Evolutionary conservation across 2,329 filamentous ascomycete species (phyloP).

Genomic region (Thelonectria blattea): DNA sequence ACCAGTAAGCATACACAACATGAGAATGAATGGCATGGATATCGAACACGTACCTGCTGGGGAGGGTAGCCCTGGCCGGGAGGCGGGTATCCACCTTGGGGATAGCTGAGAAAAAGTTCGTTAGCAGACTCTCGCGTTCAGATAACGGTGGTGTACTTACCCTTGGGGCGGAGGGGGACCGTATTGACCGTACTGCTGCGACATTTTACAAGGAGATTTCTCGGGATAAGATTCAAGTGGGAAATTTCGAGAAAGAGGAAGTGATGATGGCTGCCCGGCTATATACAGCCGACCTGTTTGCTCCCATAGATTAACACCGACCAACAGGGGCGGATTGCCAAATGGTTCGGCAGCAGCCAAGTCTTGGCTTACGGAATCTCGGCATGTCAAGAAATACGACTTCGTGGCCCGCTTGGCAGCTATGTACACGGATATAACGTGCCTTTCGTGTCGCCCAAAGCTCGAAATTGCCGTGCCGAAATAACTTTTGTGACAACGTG

Average conservation of each 20-base stretch:
- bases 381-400: constrained; percentile 8
- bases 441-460: background rate
- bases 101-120: constrained; percentile 21
- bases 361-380: constrained; percentile 19
- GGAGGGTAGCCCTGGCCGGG: constrained; percentile 33
- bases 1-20: background rate
- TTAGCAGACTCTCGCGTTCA: background rate
- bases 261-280: background rate
- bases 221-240: background rate
- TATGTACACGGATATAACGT: background rate
- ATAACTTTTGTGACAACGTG: background rate
- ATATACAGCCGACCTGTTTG: constrained; percentile 6
- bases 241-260: background rate
- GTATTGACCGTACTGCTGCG: constrained; percentile 21
- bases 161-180: constrained; percentile 20
- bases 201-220: constrained; percentile 8
- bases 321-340: constrained; percentile 1
- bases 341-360: constrained; percentile 6
- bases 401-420: constrained; percentile 13
- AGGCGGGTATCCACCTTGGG: constrained; percentile 39
- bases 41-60: constrained; percentile 31
- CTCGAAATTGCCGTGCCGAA: background rate
- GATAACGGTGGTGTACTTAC: constrained; percentile 1
- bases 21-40: background rate
- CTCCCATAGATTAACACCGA: background rate